phyloP scores from a whole-genome alignment of 768 basidiomycete genomes.

The Dictyophora rubrovolvata region DNA sequence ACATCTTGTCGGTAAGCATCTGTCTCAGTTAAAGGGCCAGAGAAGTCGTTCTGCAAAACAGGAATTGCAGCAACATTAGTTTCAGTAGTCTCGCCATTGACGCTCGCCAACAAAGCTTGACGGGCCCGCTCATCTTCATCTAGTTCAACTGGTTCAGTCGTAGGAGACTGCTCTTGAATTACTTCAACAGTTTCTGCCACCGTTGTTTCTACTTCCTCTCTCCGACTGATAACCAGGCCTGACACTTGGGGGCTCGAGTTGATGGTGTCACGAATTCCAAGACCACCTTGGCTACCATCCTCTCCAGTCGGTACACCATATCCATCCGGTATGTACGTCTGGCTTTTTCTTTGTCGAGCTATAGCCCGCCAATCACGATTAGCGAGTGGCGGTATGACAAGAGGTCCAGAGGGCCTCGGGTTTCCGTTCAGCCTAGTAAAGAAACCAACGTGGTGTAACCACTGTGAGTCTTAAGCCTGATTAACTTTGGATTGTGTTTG shows the following conservation, averaged over 20 bases:
- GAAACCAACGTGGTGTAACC: conserved; percentile 19
- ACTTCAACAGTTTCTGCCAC: conserved; percentile 24
- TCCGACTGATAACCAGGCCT: conserved; percentile 35
- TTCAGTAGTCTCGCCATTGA: conserved; percentile 31
- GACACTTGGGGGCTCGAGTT: conserved; percentile 65
- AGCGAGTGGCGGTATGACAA: conserved; percentile 78
- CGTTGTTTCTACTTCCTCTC: conserved; percentile 11
- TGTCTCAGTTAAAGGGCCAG: conserved; percentile 50
- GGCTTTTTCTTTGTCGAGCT: conserved; percentile 52
- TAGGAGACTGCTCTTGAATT: conserved; percentile 17
- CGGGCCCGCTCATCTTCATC: conserved; percentile 76
- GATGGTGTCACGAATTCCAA: conserved; percentile 64
- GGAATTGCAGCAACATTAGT: conserved; percentile 55
- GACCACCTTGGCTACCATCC: conserved; percentile 69
- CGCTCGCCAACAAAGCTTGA: conserved; percentile 61
- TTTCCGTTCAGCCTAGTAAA: conserved; percentile 31
- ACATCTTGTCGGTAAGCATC: conserved; percentile 85
- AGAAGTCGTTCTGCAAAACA: conserved; percentile 16
- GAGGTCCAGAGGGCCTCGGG: conserved; percentile 41
- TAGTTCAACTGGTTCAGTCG: conserved; percentile 28
- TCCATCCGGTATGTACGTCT: conserved; percentile 56
- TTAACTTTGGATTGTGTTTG: conserved; percentile 25
- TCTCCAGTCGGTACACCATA: conserved; percentile 44
- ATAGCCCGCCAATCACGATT: conserved; percentile 87
- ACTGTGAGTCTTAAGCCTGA: conserved; percentile 56